Percentiles rank a stretch among this genome's conserved stretches.
Evolutionary conservation across 2,329 filamentous ascomycete genomes (phyloP).

Genomic region (Periconia sp.): DNA sequence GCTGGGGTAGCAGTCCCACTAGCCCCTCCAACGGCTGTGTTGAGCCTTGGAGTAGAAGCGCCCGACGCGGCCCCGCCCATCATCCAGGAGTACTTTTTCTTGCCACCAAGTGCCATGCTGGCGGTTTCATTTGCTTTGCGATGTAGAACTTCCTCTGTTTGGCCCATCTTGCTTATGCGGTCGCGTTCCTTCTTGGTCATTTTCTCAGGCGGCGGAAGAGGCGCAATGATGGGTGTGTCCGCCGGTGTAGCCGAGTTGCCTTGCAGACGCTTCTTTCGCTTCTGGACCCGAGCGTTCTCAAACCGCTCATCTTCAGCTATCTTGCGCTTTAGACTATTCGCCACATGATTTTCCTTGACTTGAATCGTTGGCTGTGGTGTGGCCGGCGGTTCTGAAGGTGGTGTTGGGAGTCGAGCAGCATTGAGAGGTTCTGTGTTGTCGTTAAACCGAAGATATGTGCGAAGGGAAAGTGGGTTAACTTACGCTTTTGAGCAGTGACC

Average conservation of each 20-base stretch:
- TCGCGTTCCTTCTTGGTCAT: slow-evolving; percentile 89
- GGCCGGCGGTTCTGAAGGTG: slow-evolving; percentile 55
- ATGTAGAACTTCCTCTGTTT: slow-evolving; percentile 78
- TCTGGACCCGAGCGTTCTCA: slow-evolving; percentile 68
- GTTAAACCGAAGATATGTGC: slow-evolving; percentile 10
- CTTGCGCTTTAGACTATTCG: slow-evolving; percentile 52
- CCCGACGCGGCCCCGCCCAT: slow-evolving; percentile 41
- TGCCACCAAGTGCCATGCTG: slow-evolving; percentile 74
- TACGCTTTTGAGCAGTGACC: slow-evolving; percentile 50
- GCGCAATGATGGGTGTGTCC: slow-evolving; percentile 28
- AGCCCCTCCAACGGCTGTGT: slow-evolving; percentile 26
- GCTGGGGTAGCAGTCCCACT: slow-evolving; percentile 35
- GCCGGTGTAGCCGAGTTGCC: slow-evolving; percentile 32
- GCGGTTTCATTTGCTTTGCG: slow-evolving; percentile 87
- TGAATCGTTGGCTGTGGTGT: slow-evolving; percentile 56
- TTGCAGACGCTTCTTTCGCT: slow-evolving; percentile 50
- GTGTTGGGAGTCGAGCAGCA: slow-evolving; percentile 51
- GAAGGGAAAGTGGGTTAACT: slow-evolving; percentile 6
- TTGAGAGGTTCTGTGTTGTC: slow-evolving; percentile 36
- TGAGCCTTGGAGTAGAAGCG: slow-evolving; percentile 38
- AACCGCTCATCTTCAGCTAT: slow-evolving; percentile 65
- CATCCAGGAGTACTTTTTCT: slow-evolving; percentile 80
- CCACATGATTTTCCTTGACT: slow-evolving; percentile 64
- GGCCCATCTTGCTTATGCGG: slow-evolving; percentile 73
- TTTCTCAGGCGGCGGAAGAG: slow-evolving; percentile 48